These are phyloP conservation scores for Hymenoscyphus infarciens DNA, from an alignment of 2,329 filamentous ascomycete genomes.

Conservation along the genomic window DNA sequence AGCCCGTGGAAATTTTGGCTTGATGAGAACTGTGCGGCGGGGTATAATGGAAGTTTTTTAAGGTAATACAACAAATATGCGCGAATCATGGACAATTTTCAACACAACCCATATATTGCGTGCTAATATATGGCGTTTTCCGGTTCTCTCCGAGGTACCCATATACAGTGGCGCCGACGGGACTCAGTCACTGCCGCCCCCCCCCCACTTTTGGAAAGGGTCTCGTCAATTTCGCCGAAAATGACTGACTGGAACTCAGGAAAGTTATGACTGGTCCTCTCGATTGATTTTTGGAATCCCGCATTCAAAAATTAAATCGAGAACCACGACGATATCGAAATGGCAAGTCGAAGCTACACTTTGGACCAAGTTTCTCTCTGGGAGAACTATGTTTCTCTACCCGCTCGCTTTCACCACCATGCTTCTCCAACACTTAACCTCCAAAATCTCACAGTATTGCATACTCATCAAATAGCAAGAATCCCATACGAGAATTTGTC, in stretches of 20 bases:
- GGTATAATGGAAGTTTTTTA: no score
- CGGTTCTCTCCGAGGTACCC: background rate
- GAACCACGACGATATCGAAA: background rate
- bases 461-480: constrained; percentile 25
- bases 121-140: background rate
- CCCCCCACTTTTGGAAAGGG: background rate
- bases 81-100: background rate
- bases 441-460: constrained; percentile 26
- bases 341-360: background rate
- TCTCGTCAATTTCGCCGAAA: no score
- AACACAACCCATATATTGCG: background rate
- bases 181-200: background rate
- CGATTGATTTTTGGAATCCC: background rate
- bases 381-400: constrained; percentile 26
- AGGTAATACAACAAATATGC: no score
- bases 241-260: no score
- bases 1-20: no score
- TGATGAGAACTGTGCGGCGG: no score
- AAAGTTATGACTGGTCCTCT: background rate
- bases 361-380: constrained; percentile 24
- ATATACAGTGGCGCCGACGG: background rate
- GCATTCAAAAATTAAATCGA: background rate
- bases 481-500: constrained; percentile 31
- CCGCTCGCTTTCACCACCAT: constrained; percentile 15
- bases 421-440: constrained; percentile 21